Conservation (phyloP, 257 asterid species). For the Solanum virginianum region DNA sequence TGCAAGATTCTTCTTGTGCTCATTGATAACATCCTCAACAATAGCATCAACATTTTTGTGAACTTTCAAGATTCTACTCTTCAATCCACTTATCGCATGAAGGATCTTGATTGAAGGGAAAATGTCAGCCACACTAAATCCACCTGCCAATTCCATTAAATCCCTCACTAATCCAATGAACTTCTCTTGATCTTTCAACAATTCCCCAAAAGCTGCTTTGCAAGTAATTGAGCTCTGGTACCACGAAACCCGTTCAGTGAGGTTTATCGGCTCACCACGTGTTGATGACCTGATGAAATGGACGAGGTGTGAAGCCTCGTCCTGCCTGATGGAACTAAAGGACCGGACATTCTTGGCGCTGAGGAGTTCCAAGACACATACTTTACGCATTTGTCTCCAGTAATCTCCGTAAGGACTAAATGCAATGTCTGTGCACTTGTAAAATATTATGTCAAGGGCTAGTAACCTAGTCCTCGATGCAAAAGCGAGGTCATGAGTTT, state of each 20-base stretch:
- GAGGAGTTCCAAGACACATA: conserved; percentile 22
- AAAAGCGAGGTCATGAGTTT: conserved; percentile 12
- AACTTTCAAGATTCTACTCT: background rate
- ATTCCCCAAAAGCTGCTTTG: background rate
- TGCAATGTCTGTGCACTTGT: background rate
- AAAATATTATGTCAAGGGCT: conserved; percentile 10
- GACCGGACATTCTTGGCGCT: conserved; percentile 15
- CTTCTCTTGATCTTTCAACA: background rate
- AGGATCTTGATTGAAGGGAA: background rate
- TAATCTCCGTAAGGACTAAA: conserved; percentile 24
- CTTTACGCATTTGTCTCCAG: conserved; percentile 35
- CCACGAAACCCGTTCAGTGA: background rate
- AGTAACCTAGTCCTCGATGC: conserved; percentile 16
- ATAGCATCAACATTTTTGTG: background rate
- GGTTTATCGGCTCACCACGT: background rate
- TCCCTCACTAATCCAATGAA: background rate
- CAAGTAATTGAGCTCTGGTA: background rate
- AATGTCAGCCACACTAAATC: background rate
- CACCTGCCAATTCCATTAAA: background rate
- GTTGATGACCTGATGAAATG: background rate
- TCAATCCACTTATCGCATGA: background rate
- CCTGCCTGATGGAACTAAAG: conserved; percentile 1
- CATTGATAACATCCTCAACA: background rate
- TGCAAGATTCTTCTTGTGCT: background rate
- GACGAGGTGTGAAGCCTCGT: conserved; percentile 3